A percentile compares a stretch with the other conserved stretches of the same genome.
Conservation (phyloP, 2,329 filamentous ascomycete species). For the Botryotinia narcissicola region DNA sequence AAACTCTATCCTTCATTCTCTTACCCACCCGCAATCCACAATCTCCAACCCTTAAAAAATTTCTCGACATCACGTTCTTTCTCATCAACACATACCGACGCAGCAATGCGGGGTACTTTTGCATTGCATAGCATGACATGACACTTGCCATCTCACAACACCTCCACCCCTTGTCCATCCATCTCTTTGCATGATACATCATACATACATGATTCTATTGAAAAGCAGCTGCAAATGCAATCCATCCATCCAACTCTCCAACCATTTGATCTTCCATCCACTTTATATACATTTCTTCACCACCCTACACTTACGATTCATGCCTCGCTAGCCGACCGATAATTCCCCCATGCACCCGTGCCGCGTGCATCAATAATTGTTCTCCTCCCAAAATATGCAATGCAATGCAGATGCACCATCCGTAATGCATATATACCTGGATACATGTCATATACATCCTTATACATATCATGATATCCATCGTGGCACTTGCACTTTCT, state of each 20-base stretch:
- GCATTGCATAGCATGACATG: neutral
- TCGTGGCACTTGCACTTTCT: constrained; percentile 1
- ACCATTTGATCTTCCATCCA: neutral
- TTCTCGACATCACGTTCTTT: constrained; percentile 3
- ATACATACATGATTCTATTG: constrained; percentile 2
- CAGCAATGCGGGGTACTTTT: constrained; percentile 4
- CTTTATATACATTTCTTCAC: neutral
- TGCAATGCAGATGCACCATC: neutral
- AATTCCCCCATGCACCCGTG: neutral
- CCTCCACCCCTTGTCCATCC: neutral
- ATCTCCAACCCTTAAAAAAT: neutral
- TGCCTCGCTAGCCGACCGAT: neutral
- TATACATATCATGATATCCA: neutral
- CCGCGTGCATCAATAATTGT: neutral
- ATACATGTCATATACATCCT: neutral
- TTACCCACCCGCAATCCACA: neutral
- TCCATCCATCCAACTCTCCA: neutral
- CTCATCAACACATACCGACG: constrained; percentile 1
- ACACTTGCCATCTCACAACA: neutral
- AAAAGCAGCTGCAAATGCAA: neutral
- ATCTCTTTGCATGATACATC: neutral
- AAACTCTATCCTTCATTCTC: neutral
- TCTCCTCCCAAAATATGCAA: neutral
- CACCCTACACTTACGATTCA: neutral
- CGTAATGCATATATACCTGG: neutral